These are phyloP conservation scores for Closterium sp. DNA, from an alignment of 139 green algal genomes.

Conservation along the genomic window DNA sequence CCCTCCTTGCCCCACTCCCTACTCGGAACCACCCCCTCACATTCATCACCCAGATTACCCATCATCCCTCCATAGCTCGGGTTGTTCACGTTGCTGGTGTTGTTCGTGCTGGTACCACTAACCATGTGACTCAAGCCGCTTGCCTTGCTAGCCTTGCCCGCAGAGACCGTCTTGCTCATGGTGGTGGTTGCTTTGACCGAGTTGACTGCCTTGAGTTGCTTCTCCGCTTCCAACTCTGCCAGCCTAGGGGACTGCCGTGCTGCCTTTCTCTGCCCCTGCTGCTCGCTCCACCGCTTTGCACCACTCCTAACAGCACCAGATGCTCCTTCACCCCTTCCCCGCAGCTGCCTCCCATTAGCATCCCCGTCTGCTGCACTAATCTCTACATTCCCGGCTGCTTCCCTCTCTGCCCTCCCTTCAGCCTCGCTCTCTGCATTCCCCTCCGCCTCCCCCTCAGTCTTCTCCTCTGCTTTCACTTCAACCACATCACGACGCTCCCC, in stretches of 20 bases:
- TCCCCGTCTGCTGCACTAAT: neutral
- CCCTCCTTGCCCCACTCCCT: neutral
- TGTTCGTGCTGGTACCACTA: neutral
- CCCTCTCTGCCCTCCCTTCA: neutral
- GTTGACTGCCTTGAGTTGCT: neutral
- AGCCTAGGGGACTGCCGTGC: neutral
- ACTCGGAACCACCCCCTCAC: neutral
- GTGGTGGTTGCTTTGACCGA: no score
- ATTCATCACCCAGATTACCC: neutral
- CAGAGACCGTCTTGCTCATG: no score
- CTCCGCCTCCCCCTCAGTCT: neutral
- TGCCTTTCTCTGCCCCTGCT: neutral
- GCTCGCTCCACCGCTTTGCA: neutral
- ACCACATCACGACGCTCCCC: neutral
- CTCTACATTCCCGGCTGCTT: neutral
- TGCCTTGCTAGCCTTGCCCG: no score
- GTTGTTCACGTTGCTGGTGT: neutral
- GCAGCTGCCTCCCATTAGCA: neutral
- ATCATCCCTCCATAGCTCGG: neutral
- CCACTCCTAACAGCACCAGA: neutral
- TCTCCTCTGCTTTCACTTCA: neutral
- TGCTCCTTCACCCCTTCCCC: neutral
- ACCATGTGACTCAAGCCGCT: no score
- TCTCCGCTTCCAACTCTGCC: neutral
- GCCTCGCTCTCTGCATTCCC: neutral